A percentile compares a stretch with the other conserved stretches of the same genome.
Conservation (phyloP, 2,329 filamentous ascomycete species). For the Cercospora sp. region DNA sequence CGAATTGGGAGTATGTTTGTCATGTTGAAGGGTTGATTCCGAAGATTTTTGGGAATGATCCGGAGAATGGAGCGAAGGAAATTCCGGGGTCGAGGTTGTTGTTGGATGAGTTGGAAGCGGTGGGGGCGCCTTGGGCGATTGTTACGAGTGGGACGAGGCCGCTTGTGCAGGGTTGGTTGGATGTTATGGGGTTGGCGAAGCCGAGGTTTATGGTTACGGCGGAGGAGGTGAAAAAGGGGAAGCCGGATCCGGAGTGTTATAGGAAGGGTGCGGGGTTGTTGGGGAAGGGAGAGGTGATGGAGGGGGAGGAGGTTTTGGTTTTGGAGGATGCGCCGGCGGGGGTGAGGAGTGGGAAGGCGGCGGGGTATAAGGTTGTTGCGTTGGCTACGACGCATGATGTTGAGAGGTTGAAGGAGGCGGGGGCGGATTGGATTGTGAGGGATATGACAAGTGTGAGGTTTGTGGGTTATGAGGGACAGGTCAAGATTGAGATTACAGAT, state of each 20-base stretch:
- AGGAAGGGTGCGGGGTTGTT: conserved; percentile 46
- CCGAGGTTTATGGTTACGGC: conserved; percentile 51
- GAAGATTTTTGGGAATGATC: conserved; percentile 69
- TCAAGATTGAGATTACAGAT: conserved; percentile 66
- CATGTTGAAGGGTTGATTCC: conserved; percentile 77
- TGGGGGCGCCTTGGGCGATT: conserved; percentile 76
- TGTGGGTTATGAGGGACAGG: conserved; percentile 55
- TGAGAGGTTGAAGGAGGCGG: conserved; percentile 69
- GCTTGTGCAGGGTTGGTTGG: conserved; percentile 53
- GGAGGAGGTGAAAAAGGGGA: conserved; percentile 52
- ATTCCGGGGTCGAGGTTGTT: conserved; percentile 67
- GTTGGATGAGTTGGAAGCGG: conserved; percentile 33
- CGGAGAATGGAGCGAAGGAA: conserved; percentile 71
- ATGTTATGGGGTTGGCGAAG: conserved; percentile 50
- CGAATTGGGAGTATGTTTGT: conserved; percentile 87
- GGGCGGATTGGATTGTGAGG: conserved; percentile 83
- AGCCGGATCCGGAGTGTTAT: conserved; percentile 54
- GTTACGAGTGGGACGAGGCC: conserved; percentile 56
- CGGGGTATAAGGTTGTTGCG: conserved; percentile 82
- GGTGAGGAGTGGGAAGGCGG: conserved; percentile 77
- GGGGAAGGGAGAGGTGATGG: conserved; percentile 35
- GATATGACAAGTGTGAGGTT: conserved; percentile 75
- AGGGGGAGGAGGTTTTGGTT: conserved; percentile 60
- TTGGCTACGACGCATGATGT: conserved; percentile 79
- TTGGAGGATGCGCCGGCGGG: conserved; percentile 88